Base-by-base conservation (phyloP, 306 rosid genomes). In the Dalbergia oliveri region DNA sequence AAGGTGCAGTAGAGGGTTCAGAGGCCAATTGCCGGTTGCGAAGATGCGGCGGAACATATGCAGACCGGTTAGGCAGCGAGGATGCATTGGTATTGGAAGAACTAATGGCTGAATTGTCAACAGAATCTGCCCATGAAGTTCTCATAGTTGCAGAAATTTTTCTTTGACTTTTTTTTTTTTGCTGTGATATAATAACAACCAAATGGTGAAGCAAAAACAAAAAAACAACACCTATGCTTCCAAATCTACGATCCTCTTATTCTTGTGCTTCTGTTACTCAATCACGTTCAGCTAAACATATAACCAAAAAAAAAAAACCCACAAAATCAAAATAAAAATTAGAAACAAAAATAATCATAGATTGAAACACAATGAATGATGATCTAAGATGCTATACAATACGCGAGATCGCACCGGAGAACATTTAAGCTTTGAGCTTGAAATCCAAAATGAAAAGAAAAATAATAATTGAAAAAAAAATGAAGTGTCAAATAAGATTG, bases 21-120 rank as follows among this genome's bases (percentile, higher is more conserved):
- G 97, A 69, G 7, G 93, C 45, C 5, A 81, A 31, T 13, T 87
- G 73, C 82, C 86, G 80, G 51, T 92, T 90, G 12, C 97, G 91
- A 75, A 92, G 94, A 84, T 92, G 97, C 0, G 97, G 97, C 0
- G 94, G 97, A 53, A 92, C 97, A 69, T 92, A 92, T 0, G 91
- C 85, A 5, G 89, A 60, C 26, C 89, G 83, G 11, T 82, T 4
- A 56, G 92, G 87, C 47, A 86, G 83, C 9, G 80, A 65, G 4
- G 70, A n/a, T 65, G 76, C 76, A 62, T 67, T 84, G 67, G 63
- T 67, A 10, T 69, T 72, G 34, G 83, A 86, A 23, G 90, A 83
- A 72, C 88, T 82, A 39, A 37, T 23, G 41, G 83, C 82, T 67
- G 93, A 86, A 62, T 87, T 84, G 8, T 91, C 90, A 44, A 81